Percentiles rank a stretch among this genome's conserved stretches.
Evolutionary conservation across 805 yeast genomes (phyloP).

Genomic region (Barnettozyma salicaria): DNA sequence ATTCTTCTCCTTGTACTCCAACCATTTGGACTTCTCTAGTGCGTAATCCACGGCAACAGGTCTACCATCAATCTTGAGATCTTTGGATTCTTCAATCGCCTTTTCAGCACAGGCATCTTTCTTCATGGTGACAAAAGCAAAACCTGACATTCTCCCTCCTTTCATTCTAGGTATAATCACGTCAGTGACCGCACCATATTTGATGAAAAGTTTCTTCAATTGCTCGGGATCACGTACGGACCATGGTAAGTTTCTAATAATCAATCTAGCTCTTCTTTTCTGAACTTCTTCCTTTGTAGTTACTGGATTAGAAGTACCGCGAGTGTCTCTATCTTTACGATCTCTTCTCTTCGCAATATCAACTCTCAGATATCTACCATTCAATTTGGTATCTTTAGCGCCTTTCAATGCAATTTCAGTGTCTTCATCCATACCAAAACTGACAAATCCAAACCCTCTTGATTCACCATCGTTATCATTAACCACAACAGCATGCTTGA

Average conservation of each 20-base stretch:
- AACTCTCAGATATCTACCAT: slow-evolving; percentile 60
- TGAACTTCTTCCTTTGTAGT: slow-evolving; percentile 39
- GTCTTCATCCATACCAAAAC: slow-evolving; percentile 81
- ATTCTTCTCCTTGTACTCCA: slow-evolving; percentile 40
- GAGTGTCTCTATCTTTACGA: slow-evolving; percentile 38
- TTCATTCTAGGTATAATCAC: slow-evolving; percentile 83
- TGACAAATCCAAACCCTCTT: slow-evolving; percentile 93
- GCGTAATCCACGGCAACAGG: slow-evolving; percentile 94
- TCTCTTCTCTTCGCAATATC: slow-evolving; percentile 93
- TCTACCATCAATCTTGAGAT: slow-evolving; percentile 80
- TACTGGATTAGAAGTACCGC: not conserved
- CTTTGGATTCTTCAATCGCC: slow-evolving; percentile 72
- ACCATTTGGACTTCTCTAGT: slow-evolving; percentile 82
- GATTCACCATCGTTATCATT: slow-evolving; percentile 70
- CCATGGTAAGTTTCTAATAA: slow-evolving; percentile 94
- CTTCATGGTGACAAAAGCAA: slow-evolving; percentile 90
- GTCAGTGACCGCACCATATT: slow-evolving; percentile 82
- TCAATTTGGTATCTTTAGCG: slow-evolving; percentile 59
- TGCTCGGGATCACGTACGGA: slow-evolving; percentile 74
- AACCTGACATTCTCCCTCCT: slow-evolving; percentile 89
- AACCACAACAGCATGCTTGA: slow-evolving; percentile 90
- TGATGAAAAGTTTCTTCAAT: slow-evolving; percentile 61
- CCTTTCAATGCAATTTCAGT: slow-evolving; percentile 66
- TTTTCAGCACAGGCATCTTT: slow-evolving; percentile 68
- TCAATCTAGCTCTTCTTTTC: slow-evolving; percentile 79